A percentile compares a stretch with the other conserved stretches of the same genome.
Conservation (phyloP, 1,139 yeast species). For the Hansenula sp. region DNA sequence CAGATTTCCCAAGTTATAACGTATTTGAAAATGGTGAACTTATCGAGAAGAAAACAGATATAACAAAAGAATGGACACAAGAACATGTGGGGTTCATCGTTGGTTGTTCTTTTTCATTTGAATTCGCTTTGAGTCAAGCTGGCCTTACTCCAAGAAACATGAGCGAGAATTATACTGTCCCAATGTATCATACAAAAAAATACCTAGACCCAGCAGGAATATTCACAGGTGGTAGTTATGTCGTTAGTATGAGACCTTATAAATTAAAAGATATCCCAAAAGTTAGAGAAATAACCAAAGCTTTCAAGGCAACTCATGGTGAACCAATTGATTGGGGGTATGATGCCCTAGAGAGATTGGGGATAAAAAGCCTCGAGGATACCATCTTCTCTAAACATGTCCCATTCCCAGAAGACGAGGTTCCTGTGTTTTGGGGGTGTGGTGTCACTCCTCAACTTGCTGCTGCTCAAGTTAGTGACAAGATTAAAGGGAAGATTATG, state of each 20-base stretch:
- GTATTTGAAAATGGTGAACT: conserved; percentile 27
- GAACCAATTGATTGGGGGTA: conserved; percentile 36
- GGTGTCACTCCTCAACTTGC: conserved; percentile 36
- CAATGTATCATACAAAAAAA: conserved; percentile 27
- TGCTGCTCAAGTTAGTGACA: conserved; percentile 22
- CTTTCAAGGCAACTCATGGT: conserved; percentile 29
- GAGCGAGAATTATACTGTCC: conserved; percentile 13
- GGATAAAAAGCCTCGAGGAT: conserved; percentile 22
- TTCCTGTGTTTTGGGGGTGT: conserved; percentile 38
- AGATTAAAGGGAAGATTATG: conserved; percentile 26
- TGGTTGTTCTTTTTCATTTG: conserved; percentile 36
- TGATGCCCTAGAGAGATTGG: conserved; percentile 28
- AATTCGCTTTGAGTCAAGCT: conserved; percentile 24
- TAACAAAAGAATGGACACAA: conserved; percentile 26
- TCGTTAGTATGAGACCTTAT: conserved; percentile 36
- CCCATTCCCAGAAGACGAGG: conserved; percentile 25
- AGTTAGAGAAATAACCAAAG: conserved; percentile 26
- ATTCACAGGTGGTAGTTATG: conserved; percentile 27
- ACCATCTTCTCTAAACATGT: conserved; percentile 30
- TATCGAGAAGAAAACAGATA: conserved; percentile 19
- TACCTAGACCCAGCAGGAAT: conserved; percentile 29
- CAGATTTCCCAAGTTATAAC: conserved; percentile 28
- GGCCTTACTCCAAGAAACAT: conserved; percentile 26
- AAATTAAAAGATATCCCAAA: conserved; percentile 22
- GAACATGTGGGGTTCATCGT: conserved; percentile 32